phyloP scores from a whole-genome alignment of 352 stramenopile species.

The Phytophthora colocasiae region DNA sequence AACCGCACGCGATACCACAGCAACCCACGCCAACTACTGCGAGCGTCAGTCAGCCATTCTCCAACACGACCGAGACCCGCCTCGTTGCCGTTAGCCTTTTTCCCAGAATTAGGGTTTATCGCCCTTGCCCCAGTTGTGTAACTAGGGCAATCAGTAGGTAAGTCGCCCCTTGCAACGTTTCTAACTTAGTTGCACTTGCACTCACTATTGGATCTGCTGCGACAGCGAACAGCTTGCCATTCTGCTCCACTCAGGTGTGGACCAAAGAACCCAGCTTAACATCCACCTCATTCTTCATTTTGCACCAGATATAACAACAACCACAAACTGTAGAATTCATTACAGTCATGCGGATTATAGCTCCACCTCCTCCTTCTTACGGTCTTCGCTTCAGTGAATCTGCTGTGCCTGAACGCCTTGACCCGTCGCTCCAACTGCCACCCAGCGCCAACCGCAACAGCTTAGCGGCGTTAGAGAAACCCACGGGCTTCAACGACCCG shows the following conservation, averaged over 20 bases:
- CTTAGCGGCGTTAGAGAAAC: slow-evolving; percentile 57
- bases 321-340: neutral
- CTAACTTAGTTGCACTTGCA: slow-evolving; percentile 26
- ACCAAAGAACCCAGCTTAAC: slow-evolving; percentile 16
- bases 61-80: slow-evolving; percentile 12
- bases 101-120: slow-evolving; percentile 11
- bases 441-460: slow-evolving; percentile 64
- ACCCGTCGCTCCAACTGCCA: slow-evolving; percentile 53
- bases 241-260: slow-evolving; percentile 3
- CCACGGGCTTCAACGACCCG: slow-evolving; percentile 26
- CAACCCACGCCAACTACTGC: slow-evolving; percentile 5
- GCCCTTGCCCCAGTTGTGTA: slow-evolving; percentile 28
- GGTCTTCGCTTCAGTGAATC: slow-evolving; percentile 60
- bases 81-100: neutral
- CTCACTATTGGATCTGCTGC: slow-evolving; percentile 25
- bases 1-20: slow-evolving; percentile 18
- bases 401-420: slow-evolving; percentile 51
- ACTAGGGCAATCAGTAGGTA: slow-evolving; percentile 23
- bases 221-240: slow-evolving; percentile 11
- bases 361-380: slow-evolving; percentile 22
- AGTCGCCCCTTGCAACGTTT: slow-evolving; percentile 25
- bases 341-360: slow-evolving; percentile 37
- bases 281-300: slow-evolving; percentile 30
- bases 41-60: slow-evolving; percentile 23
- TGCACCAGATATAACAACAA: slow-evolving; percentile 11